A percentile compares a stretch with the other conserved stretches of the same genome.
These are phyloP conservation scores for Kickxella alabastrina DNA, from an alignment of 192 early-diverging fungal species.

Conservation along the genomic window DNA sequence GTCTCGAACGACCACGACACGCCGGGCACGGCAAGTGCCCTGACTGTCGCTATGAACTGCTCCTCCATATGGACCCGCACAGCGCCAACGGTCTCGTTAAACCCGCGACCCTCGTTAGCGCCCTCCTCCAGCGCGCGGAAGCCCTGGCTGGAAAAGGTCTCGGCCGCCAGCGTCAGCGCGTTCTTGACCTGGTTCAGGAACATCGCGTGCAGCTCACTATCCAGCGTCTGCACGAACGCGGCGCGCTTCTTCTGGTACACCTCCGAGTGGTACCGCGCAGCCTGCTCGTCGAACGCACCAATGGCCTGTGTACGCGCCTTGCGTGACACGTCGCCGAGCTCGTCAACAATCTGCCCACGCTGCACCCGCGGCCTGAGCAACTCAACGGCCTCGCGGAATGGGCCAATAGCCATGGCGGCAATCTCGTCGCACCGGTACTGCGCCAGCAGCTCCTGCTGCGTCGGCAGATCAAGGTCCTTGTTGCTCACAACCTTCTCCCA, in stretches of 20 bases:
- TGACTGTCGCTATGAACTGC: slow-evolving; percentile 18
- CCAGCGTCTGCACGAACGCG: slow-evolving; percentile 76
- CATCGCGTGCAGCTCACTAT: slow-evolving; percentile 69
- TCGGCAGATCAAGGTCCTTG: slow-evolving; percentile 95
- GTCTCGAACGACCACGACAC: slow-evolving; percentile 32
- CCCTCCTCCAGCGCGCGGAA: slow-evolving; percentile 51
- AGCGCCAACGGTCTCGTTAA: slow-evolving; percentile 51
- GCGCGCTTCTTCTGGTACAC: slow-evolving; percentile 85
- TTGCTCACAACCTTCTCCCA: slow-evolving; percentile 97
- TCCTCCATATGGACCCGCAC: slow-evolving; percentile 16
- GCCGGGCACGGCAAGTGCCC: slow-evolving; percentile 12
- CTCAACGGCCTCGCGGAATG: slow-evolving; percentile 64
- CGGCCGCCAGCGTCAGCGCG: slow-evolving; percentile 68
- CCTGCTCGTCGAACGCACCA: slow-evolving; percentile 82
- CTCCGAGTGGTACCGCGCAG: slow-evolving; percentile 80
- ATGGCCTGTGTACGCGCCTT: slow-evolving; percentile 58
- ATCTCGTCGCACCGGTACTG: slow-evolving; percentile 99
- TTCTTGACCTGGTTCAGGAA: slow-evolving; percentile 88
- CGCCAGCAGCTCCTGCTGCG: slow-evolving; percentile 95
- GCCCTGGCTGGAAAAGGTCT: slow-evolving; percentile 57
- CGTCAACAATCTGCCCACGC: slow-evolving; percentile 69
- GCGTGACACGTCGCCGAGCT: slow-evolving; percentile 65
- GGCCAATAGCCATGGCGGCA: slow-evolving; percentile 64
- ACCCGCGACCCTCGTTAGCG: slow-evolving; percentile 42
- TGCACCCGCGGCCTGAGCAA: slow-evolving; percentile 69